These are phyloP conservation scores for Fusarium graminum DNA, from an alignment of 2,329 filamentous ascomycete genomes.

Conservation along the genomic window DNA sequence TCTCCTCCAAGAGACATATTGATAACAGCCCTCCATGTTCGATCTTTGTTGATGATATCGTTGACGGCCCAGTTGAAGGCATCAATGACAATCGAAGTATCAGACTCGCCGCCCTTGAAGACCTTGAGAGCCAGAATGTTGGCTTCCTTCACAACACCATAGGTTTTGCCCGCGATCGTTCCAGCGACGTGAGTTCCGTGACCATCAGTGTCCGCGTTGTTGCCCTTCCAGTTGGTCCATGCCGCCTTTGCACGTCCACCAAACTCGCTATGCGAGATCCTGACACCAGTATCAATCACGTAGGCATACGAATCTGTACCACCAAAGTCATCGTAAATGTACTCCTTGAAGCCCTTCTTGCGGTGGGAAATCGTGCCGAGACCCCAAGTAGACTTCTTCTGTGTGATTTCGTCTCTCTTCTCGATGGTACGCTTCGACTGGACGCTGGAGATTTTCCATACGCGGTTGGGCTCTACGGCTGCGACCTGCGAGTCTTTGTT, in stretches of 20 bases:
- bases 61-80: slow-evolving; percentile 55
- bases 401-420: slow-evolving; percentile 17
- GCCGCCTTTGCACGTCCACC: slow-evolving; percentile 20
- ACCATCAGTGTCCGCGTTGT: slow-evolving; percentile 14
- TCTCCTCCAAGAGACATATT: slow-evolving; percentile 58
- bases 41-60: slow-evolving; percentile 50
- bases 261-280: slow-evolving; percentile 29
- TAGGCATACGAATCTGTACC: slow-evolving; percentile 33
- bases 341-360: slow-evolving; percentile 17
- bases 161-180: slow-evolving; percentile 40
- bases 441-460: slow-evolving; percentile 25
- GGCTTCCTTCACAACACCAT: slow-evolving; percentile 56
- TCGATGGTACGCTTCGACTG: neutral
- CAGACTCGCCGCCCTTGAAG: slow-evolving; percentile 45
- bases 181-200: slow-evolving; percentile 43
- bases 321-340: slow-evolving; percentile 31
- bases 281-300: slow-evolving; percentile 31
- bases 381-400: slow-evolving; percentile 28
- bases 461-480: slow-evolving; percentile 29
- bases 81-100: slow-evolving; percentile 47
- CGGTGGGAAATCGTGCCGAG: slow-evolving; percentile 34
- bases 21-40: slow-evolving; percentile 54
- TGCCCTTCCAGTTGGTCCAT: slow-evolving; percentile 21
- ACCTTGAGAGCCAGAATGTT: slow-evolving; percentile 60
- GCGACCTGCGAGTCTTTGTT: slow-evolving; percentile 35